Percentiles rank a stretch among this genome's conserved stretches.
Evolutionary conservation across 2,329 filamentous ascomycete species (phyloP).

Genomic region (Herpomyces periplanetae): DNA sequence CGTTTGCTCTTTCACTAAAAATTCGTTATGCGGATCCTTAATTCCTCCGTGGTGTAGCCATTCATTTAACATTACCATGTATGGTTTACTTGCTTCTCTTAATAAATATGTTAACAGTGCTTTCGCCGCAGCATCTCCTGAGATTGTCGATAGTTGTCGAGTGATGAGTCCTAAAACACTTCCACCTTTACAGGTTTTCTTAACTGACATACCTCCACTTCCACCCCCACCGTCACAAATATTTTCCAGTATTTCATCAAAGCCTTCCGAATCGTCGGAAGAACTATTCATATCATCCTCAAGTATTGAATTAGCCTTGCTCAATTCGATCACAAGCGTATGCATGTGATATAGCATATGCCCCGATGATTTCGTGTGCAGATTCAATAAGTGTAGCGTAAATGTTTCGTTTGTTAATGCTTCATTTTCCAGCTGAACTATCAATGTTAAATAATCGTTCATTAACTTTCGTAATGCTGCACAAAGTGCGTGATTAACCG

Average conservation of each 20-base stretch:
- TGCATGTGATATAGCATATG: constrained; percentile 79
- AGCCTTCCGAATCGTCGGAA: constrained; percentile 36
- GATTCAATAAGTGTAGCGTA: constrained; percentile 62
- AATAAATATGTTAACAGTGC: constrained; percentile 41
- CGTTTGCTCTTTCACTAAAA: constrained; percentile 75
- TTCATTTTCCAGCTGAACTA: constrained; percentile 74
- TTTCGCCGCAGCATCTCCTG: constrained; percentile 59
- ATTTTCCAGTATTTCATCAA: constrained; percentile 70
- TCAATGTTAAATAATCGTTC: constrained; percentile 67
- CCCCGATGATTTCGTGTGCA: constrained; percentile 56
- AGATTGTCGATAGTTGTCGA: constrained; percentile 47
- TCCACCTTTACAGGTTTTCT: constrained; percentile 87
- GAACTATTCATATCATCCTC: constrained; percentile 35
- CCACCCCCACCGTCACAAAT: constrained; percentile 50
- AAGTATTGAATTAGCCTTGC: constrained; percentile 52
- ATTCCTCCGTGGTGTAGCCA: constrained; percentile 92
- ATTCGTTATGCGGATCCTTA: constrained; percentile 68
- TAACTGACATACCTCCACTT: constrained; percentile 35
- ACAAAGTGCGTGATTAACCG: constrained; percentile 77
- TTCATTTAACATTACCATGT: constrained; percentile 94
- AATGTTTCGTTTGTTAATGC: constrained; percentile 58
- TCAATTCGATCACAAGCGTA: constrained; percentile 42
- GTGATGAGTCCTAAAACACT: constrained; percentile 65
- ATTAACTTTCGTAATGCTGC: constrained; percentile 68
- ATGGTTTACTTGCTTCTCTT: constrained; percentile 57